Percentiles rank a stretch among this genome's conserved stretches.
Conservation (phyloP, 768 basidiomycete genomes). For the Suillus paluster region DNA sequence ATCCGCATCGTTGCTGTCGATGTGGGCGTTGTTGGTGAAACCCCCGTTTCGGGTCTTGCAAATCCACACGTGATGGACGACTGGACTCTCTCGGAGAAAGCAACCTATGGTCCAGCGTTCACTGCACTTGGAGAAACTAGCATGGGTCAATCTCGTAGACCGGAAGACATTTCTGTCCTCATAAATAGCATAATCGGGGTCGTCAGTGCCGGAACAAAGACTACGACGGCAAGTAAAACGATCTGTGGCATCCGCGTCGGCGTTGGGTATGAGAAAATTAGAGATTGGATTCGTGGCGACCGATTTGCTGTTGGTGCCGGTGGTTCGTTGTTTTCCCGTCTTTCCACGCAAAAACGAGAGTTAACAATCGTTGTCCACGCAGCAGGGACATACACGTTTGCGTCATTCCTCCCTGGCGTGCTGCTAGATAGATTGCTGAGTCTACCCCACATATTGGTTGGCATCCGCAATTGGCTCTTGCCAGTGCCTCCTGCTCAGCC, state of each 20-base stretch:
- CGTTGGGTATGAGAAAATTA: conserved; percentile 40
- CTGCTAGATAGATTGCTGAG: conserved; percentile 68
- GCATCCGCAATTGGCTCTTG: conserved; percentile 62
- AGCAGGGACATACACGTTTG: conserved; percentile 73
- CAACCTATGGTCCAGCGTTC: conserved; percentile 75
- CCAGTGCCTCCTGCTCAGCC: conserved; percentile 50
- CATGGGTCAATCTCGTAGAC: conserved; percentile 46
- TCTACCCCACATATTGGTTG: conserved; percentile 68
- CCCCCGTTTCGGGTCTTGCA: conserved; percentile 28
- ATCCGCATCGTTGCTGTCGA: conserved; percentile 67
- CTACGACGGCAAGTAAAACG: conserved; percentile 40
- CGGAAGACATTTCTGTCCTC: conserved; percentile 60
- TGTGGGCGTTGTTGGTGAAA: conserved; percentile 59
- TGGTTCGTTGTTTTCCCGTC: conserved; percentile 48
- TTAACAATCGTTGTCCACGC: conserved; percentile 17
- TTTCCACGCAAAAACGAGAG: conserved; percentile 4
- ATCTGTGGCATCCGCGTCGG: conserved; percentile 53
- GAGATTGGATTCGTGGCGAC: conserved; percentile 67
- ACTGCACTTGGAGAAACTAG: conserved; percentile 48
- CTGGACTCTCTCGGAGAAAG: conserved; percentile 77
- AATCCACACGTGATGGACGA: conserved; percentile 59
- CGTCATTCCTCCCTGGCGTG: conserved; percentile 68
- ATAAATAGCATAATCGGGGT: conserved; percentile 61
- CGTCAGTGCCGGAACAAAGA: conserved; percentile 57
- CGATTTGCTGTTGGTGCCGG: conserved; percentile 79